These are phyloP conservation scores for Aegilops speltoides DNA, from an alignment of 176 grass and related monocot genomes.

Conservation along the genomic window DNA sequence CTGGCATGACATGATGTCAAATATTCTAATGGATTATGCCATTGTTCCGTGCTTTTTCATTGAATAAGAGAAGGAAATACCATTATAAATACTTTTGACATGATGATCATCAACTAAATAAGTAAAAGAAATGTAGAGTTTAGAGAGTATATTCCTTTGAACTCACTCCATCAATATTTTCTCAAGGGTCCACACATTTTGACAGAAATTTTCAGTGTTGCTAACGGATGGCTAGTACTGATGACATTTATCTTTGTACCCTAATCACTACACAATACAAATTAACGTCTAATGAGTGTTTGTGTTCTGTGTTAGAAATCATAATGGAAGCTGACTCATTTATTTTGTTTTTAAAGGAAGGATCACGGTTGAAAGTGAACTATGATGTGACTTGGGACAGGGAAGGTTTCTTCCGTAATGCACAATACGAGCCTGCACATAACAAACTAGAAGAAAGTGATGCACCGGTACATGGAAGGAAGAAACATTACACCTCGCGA, in stretches of 20 bases:
- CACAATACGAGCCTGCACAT: conserved; percentile 35
- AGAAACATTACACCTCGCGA: conserved; percentile 38
- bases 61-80: not conserved
- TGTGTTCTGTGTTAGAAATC: conserved; percentile 14
- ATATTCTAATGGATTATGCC: not conserved
- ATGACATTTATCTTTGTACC: not conserved
- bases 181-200: not conserved
- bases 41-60: not conserved
- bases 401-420: conserved; percentile 67
- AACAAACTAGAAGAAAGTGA: conserved; percentile 45
- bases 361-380: conserved; percentile 83
- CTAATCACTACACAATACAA: not conserved
- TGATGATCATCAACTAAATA: not conserved
- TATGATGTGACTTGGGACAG: conserved; percentile 84
- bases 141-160: not conserved
- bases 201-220: not conserved
- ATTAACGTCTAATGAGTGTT: not conserved
- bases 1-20: not conserved
- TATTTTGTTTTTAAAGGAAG: conserved; percentile 64
- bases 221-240: not conserved
- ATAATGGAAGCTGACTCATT: conserved; percentile 29
- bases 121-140: not conserved
- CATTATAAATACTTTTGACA: not conserved
- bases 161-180: not conserved
- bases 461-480: conserved; percentile 36